Conservation (phyloP, 2,329 filamentous ascomycete genomes). For the Phialophora macrospora region DNA sequence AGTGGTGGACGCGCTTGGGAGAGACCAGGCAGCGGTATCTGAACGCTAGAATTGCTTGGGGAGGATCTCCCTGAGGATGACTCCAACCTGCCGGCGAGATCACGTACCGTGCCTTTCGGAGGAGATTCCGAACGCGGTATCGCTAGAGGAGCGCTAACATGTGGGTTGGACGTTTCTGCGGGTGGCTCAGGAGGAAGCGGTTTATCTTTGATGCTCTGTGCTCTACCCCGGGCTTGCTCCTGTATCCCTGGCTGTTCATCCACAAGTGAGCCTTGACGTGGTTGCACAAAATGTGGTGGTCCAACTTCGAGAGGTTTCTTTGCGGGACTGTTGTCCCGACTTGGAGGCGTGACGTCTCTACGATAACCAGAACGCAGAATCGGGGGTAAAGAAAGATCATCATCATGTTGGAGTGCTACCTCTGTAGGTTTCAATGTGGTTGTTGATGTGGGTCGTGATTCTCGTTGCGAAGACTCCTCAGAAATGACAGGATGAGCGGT, state of each 20-base stretch:
- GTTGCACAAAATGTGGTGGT: slow-evolving; percentile 46
- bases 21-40: slow-evolving; percentile 5
- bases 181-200: slow-evolving; percentile 45
- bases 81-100: slow-evolving; percentile 58
- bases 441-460: slow-evolving; percentile 41
- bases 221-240: neutral
- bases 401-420: slow-evolving; percentile 8
- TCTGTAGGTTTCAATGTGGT: slow-evolving; percentile 35
- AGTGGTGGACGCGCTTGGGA: slow-evolving; percentile 22
- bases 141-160: slow-evolving; percentile 22
- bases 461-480: slow-evolving; percentile 29
- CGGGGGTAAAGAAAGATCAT: slow-evolving; percentile 41
- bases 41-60: slow-evolving; percentile 28
- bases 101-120: slow-evolving; percentile 56
- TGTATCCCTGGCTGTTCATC: slow-evolving; percentile 10
- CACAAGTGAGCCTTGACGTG: slow-evolving; percentile 51
- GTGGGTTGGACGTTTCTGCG: slow-evolving; percentile 28
- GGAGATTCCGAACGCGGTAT: slow-evolving; percentile 51
- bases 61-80: slow-evolving; percentile 41
- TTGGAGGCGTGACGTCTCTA: slow-evolving; percentile 63
- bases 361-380: slow-evolving; percentile 60
- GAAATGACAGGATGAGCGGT: slow-evolving; percentile 55
- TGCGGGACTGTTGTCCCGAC: slow-evolving; percentile 65
- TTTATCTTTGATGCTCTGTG: slow-evolving; percentile 11
- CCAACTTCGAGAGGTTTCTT: slow-evolving; percentile 60